These are phyloP conservation scores for Thelonectria rubi DNA, from an alignment of 2,329 filamentous ascomycete species.

Conservation along the genomic window DNA sequence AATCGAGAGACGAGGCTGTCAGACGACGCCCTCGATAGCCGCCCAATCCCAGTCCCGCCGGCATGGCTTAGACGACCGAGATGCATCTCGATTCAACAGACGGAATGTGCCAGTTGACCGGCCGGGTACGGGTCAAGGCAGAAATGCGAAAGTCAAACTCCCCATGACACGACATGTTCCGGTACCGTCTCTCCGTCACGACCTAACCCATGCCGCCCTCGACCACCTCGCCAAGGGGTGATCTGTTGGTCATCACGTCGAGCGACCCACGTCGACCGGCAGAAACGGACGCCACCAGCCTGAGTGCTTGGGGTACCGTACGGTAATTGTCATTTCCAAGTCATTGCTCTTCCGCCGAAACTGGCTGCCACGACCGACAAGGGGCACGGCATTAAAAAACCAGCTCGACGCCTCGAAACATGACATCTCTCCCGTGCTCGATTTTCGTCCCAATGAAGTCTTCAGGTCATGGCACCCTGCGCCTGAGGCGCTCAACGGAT, in stretches of 20 bases:
- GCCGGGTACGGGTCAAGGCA: not conserved
- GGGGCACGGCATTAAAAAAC: not conserved
- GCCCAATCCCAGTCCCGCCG: not conserved
- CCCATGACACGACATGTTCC: constrained; percentile 3
- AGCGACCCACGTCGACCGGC: constrained; percentile 17
- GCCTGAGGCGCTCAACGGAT: too few relatives aligned
- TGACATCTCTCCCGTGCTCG: not conserved
- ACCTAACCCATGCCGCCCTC: constrained; percentile 11
- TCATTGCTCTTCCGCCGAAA: not conserved
- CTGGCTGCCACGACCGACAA: too few relatives aligned
- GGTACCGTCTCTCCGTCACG: constrained; percentile 13
- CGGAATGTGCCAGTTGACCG: not conserved
- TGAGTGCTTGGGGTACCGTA: not conserved
- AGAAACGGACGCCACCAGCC: not conserved
- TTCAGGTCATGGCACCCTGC: not conserved
- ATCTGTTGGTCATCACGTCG: not conserved
- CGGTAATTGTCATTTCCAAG: not conserved
- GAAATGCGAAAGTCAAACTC: not conserved
- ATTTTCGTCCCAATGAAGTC: not conserved
- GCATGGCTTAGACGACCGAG: not conserved
- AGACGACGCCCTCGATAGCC: not conserved
- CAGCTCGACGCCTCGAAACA: too few relatives aligned
- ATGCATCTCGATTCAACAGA: constrained; percentile 8
- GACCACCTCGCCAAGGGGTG: not conserved
- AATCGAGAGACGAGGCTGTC: not conserved